phyloP scores from a whole-genome alignment of 768 basidiomycete species.

The Chalciporus piperatus region DNA sequence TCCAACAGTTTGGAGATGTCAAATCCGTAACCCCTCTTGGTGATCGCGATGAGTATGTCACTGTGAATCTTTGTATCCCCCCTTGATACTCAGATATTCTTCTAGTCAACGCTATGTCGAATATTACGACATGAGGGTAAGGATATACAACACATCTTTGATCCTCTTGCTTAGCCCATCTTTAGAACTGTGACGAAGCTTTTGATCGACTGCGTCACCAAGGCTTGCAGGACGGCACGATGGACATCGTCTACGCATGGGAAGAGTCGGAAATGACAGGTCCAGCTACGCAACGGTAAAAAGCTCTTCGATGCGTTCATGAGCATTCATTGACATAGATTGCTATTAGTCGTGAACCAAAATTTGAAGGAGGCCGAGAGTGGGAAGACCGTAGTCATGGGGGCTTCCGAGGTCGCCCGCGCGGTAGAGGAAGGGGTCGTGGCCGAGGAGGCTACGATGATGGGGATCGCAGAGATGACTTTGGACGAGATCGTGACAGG shows the following conservation, averaged over 20 bases:
- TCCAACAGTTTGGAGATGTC: constrained; percentile 88
- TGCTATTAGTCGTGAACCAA: constrained; percentile 26
- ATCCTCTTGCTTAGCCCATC: constrained; percentile 7
- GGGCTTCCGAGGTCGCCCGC: constrained; percentile 37
- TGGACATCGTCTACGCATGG: constrained; percentile 88
- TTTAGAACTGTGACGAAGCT: constrained; percentile 73
- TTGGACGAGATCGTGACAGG: constrained; percentile 36
- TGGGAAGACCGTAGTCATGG: constrained; percentile 42
- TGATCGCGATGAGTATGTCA: constrained; percentile 58
- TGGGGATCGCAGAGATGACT: constrained; percentile 44
- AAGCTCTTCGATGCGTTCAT: background rate
- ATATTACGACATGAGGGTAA: constrained; percentile 84
- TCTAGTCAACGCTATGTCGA: constrained; percentile 88
- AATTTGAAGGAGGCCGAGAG: constrained; percentile 42
- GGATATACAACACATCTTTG: constrained; percentile 17
- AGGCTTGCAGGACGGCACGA: constrained; percentile 77
- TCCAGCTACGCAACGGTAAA: constrained; percentile 43
- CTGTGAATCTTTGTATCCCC: background rate
- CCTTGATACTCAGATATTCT: constrained; percentile 3
- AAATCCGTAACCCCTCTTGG: constrained; percentile 69
- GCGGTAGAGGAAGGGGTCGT: constrained; percentile 41
- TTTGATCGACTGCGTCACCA: constrained; percentile 78
- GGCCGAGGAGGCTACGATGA: constrained; percentile 36
- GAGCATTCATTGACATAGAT: constrained; percentile 3
- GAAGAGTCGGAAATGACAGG: constrained; percentile 60